phyloP scores from a whole-genome alignment of 2,329 filamentous ascomycete genomes.

The Colletotrichum filicis region DNA sequence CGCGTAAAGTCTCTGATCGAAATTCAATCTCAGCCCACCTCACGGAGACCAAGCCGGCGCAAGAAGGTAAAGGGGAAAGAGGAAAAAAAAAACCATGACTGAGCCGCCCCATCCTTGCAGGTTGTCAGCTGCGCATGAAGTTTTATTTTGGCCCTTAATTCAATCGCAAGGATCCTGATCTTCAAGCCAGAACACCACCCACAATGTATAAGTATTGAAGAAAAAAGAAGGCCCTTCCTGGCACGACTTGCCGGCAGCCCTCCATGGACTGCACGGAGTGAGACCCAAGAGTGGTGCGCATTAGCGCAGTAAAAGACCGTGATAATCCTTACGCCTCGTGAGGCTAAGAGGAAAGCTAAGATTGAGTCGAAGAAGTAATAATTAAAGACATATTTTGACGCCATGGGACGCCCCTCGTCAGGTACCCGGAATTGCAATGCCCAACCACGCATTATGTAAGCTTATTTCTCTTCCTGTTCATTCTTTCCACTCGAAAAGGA shows the following conservation, averaged over 20 bases:
- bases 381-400: slow-evolving; percentile 7
- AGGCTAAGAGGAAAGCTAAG: slow-evolving; percentile 2
- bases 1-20: slow-evolving; percentile 13
- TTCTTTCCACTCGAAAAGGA: not conserved
- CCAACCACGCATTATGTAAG: slow-evolving; percentile 17
- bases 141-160: slow-evolving; percentile 21
- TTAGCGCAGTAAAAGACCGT: not conserved
- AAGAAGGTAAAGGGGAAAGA: not conserved
- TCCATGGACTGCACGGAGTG: not conserved
- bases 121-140: slow-evolving; percentile 19
- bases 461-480: not conserved
- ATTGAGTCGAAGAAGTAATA: slow-evolving; percentile 1
- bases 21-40: slow-evolving; percentile 28
- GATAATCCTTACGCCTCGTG: not conserved
- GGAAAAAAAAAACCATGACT: not conserved
- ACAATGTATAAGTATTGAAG: not conserved
- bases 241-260: not conserved
- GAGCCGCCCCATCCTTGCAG: slow-evolving; percentile 29
- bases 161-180: slow-evolving; percentile 17
- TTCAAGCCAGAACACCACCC: not conserved
- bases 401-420: slow-evolving; percentile 21
- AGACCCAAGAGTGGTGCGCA: not conserved
- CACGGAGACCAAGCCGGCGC: not conserved
- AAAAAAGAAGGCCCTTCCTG: not conserved
- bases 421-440: slow-evolving; percentile 26